A percentile compares a stretch with the other conserved stretches of the same genome.
Evolutionary conservation across 1,139 yeast genomes (phyloP).

Genomic region (Pichia sp.): DNA sequence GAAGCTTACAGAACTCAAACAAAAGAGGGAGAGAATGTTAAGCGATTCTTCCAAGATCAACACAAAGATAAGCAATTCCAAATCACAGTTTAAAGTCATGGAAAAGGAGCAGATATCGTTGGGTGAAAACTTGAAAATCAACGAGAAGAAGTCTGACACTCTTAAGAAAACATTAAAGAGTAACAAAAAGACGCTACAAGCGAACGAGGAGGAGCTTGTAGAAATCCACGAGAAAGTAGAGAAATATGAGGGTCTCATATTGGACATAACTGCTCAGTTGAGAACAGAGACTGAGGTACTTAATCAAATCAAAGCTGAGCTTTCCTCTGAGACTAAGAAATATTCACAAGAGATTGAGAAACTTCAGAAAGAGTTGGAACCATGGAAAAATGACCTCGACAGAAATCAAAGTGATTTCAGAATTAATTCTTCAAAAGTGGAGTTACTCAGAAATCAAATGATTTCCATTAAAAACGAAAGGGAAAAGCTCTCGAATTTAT

Average conservation of each 20-base stretch:
- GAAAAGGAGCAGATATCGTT: constrained; percentile 34
- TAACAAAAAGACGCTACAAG: constrained; percentile 32
- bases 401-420: constrained; percentile 60
- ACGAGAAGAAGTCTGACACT: constrained; percentile 8
- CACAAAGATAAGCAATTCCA: constrained; percentile 49
- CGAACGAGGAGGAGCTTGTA: constrained; percentile 42
- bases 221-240: constrained; percentile 8
- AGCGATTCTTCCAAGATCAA: constrained; percentile 29
- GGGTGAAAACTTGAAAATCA: constrained; percentile 26
- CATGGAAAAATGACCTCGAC: constrained; percentile 71
- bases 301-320: constrained; percentile 54
- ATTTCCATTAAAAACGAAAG: constrained; percentile 39
- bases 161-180: constrained; percentile 33
- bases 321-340: constrained; percentile 67
- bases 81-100: constrained; percentile 35
- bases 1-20: constrained; percentile 36
- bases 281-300: constrained; percentile 48
- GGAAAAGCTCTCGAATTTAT: constrained; percentile 38
- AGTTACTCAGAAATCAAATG: constrained; percentile 47
- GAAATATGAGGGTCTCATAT: background rate
- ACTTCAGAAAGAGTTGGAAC: constrained; percentile 64
- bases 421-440: constrained; percentile 58
- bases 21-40: constrained; percentile 31
- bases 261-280: background rate
- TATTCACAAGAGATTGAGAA: constrained; percentile 57